These are phyloP conservation scores for Flaveria robusta DNA, from an alignment of 129 eudicot genomes.

Conservation along the genomic window DNA sequence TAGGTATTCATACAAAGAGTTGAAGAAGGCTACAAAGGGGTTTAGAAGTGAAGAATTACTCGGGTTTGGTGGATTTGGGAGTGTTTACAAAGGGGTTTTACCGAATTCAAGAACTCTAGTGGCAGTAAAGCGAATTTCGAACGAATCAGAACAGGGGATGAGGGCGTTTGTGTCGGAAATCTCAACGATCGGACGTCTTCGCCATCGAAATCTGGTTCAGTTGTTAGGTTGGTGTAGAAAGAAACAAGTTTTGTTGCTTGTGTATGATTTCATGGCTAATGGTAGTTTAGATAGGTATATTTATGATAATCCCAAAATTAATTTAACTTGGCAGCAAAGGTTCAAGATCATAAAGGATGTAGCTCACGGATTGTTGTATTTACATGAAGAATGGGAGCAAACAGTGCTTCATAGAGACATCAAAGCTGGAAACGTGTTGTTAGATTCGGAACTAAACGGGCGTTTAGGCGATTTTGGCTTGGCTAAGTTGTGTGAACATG, in stretches of 20 bases:
- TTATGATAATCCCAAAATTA: constrained; percentile 44
- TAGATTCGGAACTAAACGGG: constrained; percentile 67
- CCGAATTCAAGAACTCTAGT: background rate
- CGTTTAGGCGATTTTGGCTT: constrained; percentile 80
- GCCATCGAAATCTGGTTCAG: constrained; percentile 11
- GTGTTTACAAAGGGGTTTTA: constrained; percentile 21
- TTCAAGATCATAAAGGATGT: constrained; percentile 78
- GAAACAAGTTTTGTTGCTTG: constrained; percentile 2
- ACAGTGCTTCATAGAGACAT: constrained; percentile 84
- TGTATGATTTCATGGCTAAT: constrained; percentile 18
- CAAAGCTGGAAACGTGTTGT: constrained; percentile 78
- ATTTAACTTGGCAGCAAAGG: constrained; percentile 73
- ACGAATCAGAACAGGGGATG: background rate
- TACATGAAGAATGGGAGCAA: constrained; percentile 93
- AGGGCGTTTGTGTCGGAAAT: constrained; percentile 16
- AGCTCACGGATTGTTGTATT: constrained; percentile 67
- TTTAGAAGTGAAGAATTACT: constrained; percentile 66
- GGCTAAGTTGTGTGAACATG: constrained; percentile 76
- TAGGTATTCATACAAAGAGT: constrained; percentile 67
- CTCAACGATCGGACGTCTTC: background rate
- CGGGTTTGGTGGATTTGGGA: constrained; percentile 69
- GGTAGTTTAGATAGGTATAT: constrained; percentile 13
- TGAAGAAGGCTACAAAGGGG: constrained; percentile 71
- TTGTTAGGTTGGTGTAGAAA: constrained; percentile 17
- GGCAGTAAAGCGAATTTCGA: constrained; percentile 6